Base-by-base conservation (phyloP, 2,329 filamentous ascomycete species). In the Bipolaris gigantea region DNA sequence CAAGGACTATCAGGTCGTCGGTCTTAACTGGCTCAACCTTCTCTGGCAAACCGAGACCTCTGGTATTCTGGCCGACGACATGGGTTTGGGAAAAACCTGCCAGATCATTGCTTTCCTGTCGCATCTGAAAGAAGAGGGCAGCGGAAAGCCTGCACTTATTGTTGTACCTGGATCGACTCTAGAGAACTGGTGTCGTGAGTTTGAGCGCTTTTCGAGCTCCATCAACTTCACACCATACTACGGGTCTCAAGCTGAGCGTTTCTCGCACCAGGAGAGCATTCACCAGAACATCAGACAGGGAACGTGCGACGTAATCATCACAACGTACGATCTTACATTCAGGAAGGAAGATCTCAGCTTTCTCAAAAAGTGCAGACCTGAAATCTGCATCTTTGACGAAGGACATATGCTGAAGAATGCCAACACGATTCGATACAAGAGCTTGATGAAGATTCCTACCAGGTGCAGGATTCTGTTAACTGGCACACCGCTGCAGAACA, bases 141-240 rank as follows among this genome's bases (percentile, higher is more conserved):
- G 77, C 69, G 85, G 68, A 79, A 91, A 90, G 67, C 91, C 79
- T 78, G 85, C 96, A 70, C 77, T 99, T 33, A 84, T 99, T 34
- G 87, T 99, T 25, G 94, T 97, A 1, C 94, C 94, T 5, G 89
- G 91, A 0, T 96, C 93, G 0, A 97, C 93, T 0, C 83, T 96
- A 9, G 93, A 96, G 68, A 99, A 99, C 70, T 99, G 94, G 94
- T 83, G 95, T 46, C 85, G 86, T 46, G 94, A 99, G 72, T 96
- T 99, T 66, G 79, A 88, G 57, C 87, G 85, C 43, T 99, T 99
- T 73, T 93, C 92, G 5, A 91, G 91, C 0, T 79, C 79, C 0
- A 75, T 99, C 25, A 83, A 81, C 0, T 87, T 97, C 32, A 81
- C 84, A 62, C 84, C 87, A 1, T 90, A 90, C 83, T 82, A 90